Evolutionary conservation across 495 filamentous ascomycete genomes (phyloP).

Genomic region (Cercophora sp.): DNA sequence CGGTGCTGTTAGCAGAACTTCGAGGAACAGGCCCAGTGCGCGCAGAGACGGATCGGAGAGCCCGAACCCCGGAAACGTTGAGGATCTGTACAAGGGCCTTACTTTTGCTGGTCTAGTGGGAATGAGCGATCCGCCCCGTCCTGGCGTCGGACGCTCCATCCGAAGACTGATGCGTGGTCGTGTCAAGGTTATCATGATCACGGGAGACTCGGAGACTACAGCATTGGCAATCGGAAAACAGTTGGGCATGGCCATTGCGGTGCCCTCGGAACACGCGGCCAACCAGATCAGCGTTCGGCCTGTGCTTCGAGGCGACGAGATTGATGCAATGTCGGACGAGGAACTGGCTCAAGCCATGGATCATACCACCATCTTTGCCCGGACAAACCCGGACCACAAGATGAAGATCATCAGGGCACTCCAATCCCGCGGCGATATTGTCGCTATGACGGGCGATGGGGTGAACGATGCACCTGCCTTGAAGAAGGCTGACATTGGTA

Average conservation of each 20-base stretch:
- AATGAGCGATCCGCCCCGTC: slow-evolving; percentile 93
- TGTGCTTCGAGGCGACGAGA: slow-evolving; percentile 82
- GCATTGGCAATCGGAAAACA: slow-evolving; percentile 89
- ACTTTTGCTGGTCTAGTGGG: slow-evolving; percentile 90
- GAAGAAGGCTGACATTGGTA: slow-evolving; percentile 96
- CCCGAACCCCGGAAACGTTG: slow-evolving; percentile 46
- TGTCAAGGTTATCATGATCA: slow-evolving; percentile 98
- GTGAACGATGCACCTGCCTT: slow-evolving; percentile 96
- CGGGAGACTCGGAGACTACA: slow-evolving; percentile 90
- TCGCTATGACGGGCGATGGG: slow-evolving; percentile 98
- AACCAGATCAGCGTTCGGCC: slow-evolving; percentile 53
- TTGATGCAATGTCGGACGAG: slow-evolving; percentile 81
- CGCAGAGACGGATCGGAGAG: slow-evolving; percentile 36
- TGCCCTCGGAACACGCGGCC: slow-evolving; percentile 39
- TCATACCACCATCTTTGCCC: slow-evolving; percentile 88
- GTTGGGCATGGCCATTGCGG: slow-evolving; percentile 76
- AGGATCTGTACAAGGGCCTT: slow-evolving; percentile 74
- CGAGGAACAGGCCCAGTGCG: slow-evolving; percentile 29
- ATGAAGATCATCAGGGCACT: slow-evolving; percentile 92
- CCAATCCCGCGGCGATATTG: slow-evolving; percentile 90
- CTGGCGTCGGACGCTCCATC: slow-evolving; percentile 85
- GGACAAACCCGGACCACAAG: slow-evolving; percentile 96
- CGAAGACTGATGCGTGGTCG: slow-evolving; percentile 86
- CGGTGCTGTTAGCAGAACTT: slow-evolving; percentile 48
- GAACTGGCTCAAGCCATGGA: slow-evolving; percentile 80